Evolutionary conservation across 495 filamentous ascomycete species (phyloP), one percentile per base, ranked within the genome.

Genomic region (Neurospora cerealis): DNA sequence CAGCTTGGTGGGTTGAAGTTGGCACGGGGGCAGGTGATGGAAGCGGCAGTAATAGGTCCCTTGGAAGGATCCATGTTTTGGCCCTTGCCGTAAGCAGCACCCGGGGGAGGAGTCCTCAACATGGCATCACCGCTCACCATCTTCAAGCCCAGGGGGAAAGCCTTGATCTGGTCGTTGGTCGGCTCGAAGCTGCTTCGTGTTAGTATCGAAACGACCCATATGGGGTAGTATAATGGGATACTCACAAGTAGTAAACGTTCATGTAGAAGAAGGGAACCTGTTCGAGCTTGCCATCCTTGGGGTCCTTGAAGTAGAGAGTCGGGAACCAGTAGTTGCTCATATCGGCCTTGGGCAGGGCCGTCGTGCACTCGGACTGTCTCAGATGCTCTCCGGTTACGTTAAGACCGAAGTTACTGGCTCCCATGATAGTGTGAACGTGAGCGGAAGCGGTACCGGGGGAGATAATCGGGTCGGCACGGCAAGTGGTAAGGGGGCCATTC

Each of bases 311-410:
- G 82, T 89, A 93, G 21, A 95, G 84, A 44, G 81, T 80, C 2
- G 93, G 91, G 69, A 90, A 87, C 93, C 93, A 95, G 83, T 96
- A 95, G 81, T 90, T 91, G 76, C 89, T 92, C 75, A 90, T 83
- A 80, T 96, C 93, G 73, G 86, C 85, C 72, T 86, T 88, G 74
- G 91, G 84, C 11, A 83, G 84, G 74, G 91, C 89, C 11, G 90
- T 90, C 70, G 89, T 91, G 82, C 93, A 96, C 0, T 81, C 81
- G 0, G 92, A 91, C 71, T 82, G 74, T 69, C 86, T 82, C 13
- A 92, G 85, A 37, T 84, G 78, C 69, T 87, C 81, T 72, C 89
- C 92, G 60, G 84, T 84, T 83, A 90, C 90, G 62, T 80, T 85
- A 77, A 91, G 84, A 72, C 87, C 85, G 77, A 94, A 94, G 72